Evolutionary conservation across 2,329 filamentous ascomycete species (phyloP).

Genomic region (Magnaporthales sp.): DNA sequence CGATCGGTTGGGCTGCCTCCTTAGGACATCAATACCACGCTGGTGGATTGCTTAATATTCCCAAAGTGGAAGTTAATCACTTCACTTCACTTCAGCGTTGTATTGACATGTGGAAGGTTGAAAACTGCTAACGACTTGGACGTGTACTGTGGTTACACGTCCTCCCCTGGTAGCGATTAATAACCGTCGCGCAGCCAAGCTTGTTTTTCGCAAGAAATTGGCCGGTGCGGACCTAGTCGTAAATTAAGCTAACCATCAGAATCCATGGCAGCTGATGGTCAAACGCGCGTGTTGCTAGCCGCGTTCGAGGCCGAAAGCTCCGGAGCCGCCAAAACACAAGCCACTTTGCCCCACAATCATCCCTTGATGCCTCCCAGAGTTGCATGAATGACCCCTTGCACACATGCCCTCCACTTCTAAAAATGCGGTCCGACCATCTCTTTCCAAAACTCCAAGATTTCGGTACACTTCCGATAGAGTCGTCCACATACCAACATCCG

Average conservation of each 20-base stretch:
- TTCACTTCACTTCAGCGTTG: neutral
- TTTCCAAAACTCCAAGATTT: neutral
- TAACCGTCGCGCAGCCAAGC: neutral
- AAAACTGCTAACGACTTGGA: neutral
- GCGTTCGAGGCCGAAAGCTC: neutral
- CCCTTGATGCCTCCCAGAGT: neutral
- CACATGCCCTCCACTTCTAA: neutral
- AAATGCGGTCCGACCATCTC: neutral
- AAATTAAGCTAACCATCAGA: neutral
- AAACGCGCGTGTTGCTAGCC: neutral
- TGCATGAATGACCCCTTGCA: neutral
- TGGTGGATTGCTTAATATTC: neutral
- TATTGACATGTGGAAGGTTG: neutral
- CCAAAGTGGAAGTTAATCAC: neutral
- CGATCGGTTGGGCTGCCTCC: neutral
- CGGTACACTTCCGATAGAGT: too few relatives aligned
- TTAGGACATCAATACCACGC: neutral
- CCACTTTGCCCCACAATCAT: neutral
- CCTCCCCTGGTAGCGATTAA: neutral
- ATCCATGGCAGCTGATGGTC: neutral
- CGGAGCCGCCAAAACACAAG: neutral
- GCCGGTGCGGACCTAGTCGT: neutral
- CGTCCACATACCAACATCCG: too few relatives aligned
- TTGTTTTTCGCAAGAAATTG: neutral
- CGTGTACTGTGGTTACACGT: neutral